Base-by-base conservation (phyloP, 2,329 filamentous ascomycete genomes). In the Fusarium nurragi region DNA sequence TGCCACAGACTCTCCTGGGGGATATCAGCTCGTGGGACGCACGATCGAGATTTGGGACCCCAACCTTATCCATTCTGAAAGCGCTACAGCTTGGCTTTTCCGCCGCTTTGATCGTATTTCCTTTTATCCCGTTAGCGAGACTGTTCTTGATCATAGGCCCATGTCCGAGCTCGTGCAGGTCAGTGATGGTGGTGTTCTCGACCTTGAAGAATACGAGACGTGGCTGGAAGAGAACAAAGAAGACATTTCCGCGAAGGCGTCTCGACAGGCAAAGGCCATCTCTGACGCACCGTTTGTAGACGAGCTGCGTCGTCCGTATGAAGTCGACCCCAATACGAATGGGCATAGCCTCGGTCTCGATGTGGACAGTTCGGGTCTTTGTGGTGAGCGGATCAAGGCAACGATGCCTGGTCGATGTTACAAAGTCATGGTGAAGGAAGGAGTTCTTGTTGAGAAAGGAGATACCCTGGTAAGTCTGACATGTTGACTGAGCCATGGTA, bases 21-120 rank as follows among this genome's bases (percentile, higher is more conserved):
- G 77, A 0, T 78, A 78, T 60, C 77, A 78, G 57, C 70, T 78
- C 12, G 74, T 77, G 1, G 77, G 77, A 1, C 70, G 75, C 16
- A 78, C 77, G 0, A 57, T 75, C 4, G 69, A 73, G 23, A 75
- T 77, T 11, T 78, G 76, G 77, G 72, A 77, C 55, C 50, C 66
- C 10, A 46, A 32, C 18, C 45, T 60, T 19, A 19, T 53, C 9
- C 36, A 18, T 11, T 26, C 36, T 16, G 54, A 48, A 9, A 25
- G 5, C 13, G 12, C 34, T 7, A 60, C 58, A 16, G 72, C 73
- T 4, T 76, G 72, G 68, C 46, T 73, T 23, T 73, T 78, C 44
- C 70, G 68, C 2, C 68, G 68, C 1, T 77, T 78, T 32, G 76
- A 78, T 43, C 70, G 73, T 13, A 74, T 78, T 48, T 64, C 62